Evolutionary conservation across 139 green algal species (phyloP), one percentile per base, ranked within the genome.

Genomic region (Chlamydomonas sphaeroides): DNA sequence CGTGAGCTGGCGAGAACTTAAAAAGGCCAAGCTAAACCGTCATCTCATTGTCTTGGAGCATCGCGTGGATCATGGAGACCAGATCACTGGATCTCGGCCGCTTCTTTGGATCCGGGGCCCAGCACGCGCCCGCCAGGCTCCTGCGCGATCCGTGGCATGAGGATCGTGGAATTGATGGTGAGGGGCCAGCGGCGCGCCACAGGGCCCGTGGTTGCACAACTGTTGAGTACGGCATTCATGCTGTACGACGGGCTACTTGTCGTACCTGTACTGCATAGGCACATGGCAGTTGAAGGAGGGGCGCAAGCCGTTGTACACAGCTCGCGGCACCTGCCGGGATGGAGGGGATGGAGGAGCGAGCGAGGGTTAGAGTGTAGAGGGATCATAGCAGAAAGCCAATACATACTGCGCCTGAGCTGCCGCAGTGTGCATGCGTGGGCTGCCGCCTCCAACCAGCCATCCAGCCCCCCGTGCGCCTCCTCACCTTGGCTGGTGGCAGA

Each of bases 51-150:
- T 68, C 56, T 8, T 67, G 51, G 21, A 78, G 71, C 33, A 67
- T 35, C 0, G 18, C 17, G 71, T 78, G 67, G 30, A 78, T 21
- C 32, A 67, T 28, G 14, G 10, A 28, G 3, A 78, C 71, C 33
- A 78, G n/a, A 14, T 78, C 71, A 20, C 32, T 36, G 35, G 71
- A 51, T 14, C 41, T 59, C 26, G 71, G 71, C 35, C 71, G 71
- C 6, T 51, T 51, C 11, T 51, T 33, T 25, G 71, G 51, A 17
- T 67, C 51, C 3, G 35, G 33, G 21, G n/a, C 32, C 71, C 71
- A 78, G 36, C 71, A 78, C 33, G 71, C 51, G 6, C 42, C 14
- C 4, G 71, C 71, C 33, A 78, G 51, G 53, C 38, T 78, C 69
- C 69, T 78, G 69, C 68, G 68, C 21, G 42, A 10, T 5, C 5